Base-by-base conservation (phyloP, 2,329 filamentous ascomycete species). In the Diaporthe citri region DNA sequence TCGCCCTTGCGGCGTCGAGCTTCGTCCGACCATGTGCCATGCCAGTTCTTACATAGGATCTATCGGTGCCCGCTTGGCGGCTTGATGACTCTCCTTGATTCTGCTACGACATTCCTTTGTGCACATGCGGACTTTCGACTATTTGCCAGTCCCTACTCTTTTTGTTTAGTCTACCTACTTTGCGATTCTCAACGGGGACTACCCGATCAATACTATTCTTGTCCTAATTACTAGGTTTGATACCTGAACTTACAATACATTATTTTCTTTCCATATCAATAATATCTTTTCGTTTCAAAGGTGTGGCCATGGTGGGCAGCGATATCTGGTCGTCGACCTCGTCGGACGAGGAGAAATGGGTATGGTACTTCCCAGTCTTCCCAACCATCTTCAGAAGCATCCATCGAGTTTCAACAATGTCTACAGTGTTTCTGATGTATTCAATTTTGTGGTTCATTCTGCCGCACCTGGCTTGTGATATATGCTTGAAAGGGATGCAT, bases 281-380 rank as follows among this genome's bases (percentile, higher is more conserved):
- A 69, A 69, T 67, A 39, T 22, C n/a, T 52, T 15, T 28, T 31
- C 9, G 13, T 25, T 41, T n/a, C 15, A n/a, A 55, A 34, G n/a
- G 13, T 12, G 34, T 48, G 51, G 34, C 15, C 48, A 34, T 28
- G 48, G 55, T 55, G 64, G 64, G 64, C n/a, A 69, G 64, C 48
- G 64, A 69, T 41, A 69, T 69, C 34, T 69, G 64, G 64, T 69
- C 64, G 7, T 69, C 64, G 64, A 55, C 48, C 34, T 67, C 64
- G 31, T 69, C 64, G 15, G 48, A 55, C 34, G 64, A 69, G 48
- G 64, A 69, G 48, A 69, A 69, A 52, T 69, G 64, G 64, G 64
- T 69, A 69, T 12, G 64, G 12, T 15, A 41, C n/a, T 22, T 20
- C 31, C 34, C 34, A 69, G 6, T 9, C 15, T 28, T 31, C 9